Conservation (phyloP, 73 alveolate species). For the Tetrahymena malaccensis region DNA sequence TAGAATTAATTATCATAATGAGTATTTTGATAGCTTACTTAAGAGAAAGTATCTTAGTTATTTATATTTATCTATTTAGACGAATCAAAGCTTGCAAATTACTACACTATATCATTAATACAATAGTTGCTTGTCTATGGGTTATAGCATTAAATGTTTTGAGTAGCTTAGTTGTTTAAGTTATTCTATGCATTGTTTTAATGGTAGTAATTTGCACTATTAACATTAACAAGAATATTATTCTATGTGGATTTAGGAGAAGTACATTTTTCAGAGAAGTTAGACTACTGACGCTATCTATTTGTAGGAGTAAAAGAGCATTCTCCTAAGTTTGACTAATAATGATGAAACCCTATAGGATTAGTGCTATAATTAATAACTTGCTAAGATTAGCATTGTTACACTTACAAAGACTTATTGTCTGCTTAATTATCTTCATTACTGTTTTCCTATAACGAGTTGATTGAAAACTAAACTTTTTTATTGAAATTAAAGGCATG, state of each 20-base stretch:
- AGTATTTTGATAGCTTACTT: not conserved
- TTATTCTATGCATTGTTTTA: no score
- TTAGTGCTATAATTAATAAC: not conserved
- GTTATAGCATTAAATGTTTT: not conserved
- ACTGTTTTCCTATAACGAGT: not conserved
- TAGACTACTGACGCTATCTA: not conserved
- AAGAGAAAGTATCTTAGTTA: not conserved
- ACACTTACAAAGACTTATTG: not conserved
- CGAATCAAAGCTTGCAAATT: not conserved
- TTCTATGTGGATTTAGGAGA: not conserved
- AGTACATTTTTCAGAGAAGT: not conserved
- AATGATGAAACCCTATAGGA: not conserved
- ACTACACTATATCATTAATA: not conserved
- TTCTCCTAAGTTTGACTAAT: not conserved
- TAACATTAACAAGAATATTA: not conserved
- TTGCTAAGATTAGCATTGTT: not conserved
- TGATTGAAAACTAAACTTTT: not conserved
- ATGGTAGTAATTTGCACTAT: not conserved
- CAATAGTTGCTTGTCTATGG: not conserved
- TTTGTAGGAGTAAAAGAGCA: not conserved
- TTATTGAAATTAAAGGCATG: not conserved
- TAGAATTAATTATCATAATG: not conserved
- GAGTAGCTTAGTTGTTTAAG: not conserved
- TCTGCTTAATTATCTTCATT: not conserved
- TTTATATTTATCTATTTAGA: not conserved